Evolutionary conservation across 495 filamentous ascomycete genomes (phyloP).

Genomic region (Pyrenula aspistea): DNA sequence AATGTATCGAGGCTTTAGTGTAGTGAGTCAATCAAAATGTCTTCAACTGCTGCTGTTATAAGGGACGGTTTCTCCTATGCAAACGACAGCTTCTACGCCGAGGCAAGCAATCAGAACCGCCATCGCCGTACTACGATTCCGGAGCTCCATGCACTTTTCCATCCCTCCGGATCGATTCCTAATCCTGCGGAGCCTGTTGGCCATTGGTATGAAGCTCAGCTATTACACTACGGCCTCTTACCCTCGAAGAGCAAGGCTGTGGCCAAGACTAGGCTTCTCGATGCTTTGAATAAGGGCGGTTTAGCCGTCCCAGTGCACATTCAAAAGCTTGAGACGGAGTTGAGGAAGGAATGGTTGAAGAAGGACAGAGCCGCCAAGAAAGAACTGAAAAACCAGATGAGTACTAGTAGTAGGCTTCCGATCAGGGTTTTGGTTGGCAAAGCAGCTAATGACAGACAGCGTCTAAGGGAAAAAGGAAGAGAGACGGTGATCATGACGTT

Average conservation of each 20-base stretch:
- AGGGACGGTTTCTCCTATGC: conserved; percentile 8
- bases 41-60: neutral
- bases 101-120: conserved; percentile 31
- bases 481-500: neutral
- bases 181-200: conserved; percentile 24
- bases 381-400: neutral
- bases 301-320: conserved; percentile 31
- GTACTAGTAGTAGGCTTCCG: no score
- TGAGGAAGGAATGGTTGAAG: conserved; percentile 35
- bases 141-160: conserved; percentile 35
- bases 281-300: conserved; percentile 31
- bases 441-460: no score
- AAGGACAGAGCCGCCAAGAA: neutral
- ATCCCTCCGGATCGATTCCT: conserved; percentile 14
- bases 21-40: no score
- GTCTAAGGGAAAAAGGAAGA: neutral
- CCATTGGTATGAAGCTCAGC: conserved; percentile 47
- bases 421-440: no score
- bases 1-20: no score
- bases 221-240: conserved; percentile 44
- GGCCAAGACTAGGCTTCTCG: conserved; percentile 41
- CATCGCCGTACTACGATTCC: conserved; percentile 35
- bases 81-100: conserved; percentile 32
- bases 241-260: conserved; percentile 40
- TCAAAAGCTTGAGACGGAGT: conserved; percentile 29